phyloP scores from a whole-genome alignment of 1,284 basidiomycete genomes.

The Mycosarcoma maydis region DNA sequence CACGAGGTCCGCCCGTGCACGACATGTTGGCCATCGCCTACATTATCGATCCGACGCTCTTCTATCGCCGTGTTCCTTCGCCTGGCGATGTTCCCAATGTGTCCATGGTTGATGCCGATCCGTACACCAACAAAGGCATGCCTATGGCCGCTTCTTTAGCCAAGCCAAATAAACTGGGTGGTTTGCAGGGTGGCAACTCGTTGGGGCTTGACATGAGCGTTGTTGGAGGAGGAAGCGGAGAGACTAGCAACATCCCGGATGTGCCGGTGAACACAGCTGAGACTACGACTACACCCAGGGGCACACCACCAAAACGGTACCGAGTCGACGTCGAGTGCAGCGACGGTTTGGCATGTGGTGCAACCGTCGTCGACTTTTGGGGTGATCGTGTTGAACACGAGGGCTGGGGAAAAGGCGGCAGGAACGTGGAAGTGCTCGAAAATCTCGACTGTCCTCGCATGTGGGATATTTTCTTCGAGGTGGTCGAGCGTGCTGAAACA shows the following conservation, averaged over 20 bases:
- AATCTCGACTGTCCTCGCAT: constrained; percentile 48
- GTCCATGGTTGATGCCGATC: constrained; percentile 32
- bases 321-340: constrained; percentile 52
- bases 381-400: constrained; percentile 39
- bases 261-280: constrained; percentile 1
- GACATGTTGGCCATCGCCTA: constrained; percentile 60
- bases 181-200: constrained; percentile 11
- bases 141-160: neutral
- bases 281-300: neutral
- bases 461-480: constrained; percentile 57
- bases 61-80: constrained; percentile 42
- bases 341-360: constrained; percentile 46
- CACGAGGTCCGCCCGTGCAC: constrained; percentile 56
- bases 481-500: constrained; percentile 49
- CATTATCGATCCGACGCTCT: constrained; percentile 56
- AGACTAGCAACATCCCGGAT: constrained; percentile 15
- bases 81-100: constrained; percentile 34
- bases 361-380: constrained; percentile 61
- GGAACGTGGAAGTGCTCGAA: constrained; percentile 57
- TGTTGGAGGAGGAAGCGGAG: constrained; percentile 10
- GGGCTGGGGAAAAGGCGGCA: constrained; percentile 53
- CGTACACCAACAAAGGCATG: constrained; percentile 34
- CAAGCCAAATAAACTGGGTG: neutral
- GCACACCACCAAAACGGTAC: constrained; percentile 45
- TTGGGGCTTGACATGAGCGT: constrained; percentile 13